These are phyloP conservation scores for Chaetomiaceae sp. DNA, from an alignment of 2,329 filamentous ascomycete species.

Conservation along the genomic window DNA sequence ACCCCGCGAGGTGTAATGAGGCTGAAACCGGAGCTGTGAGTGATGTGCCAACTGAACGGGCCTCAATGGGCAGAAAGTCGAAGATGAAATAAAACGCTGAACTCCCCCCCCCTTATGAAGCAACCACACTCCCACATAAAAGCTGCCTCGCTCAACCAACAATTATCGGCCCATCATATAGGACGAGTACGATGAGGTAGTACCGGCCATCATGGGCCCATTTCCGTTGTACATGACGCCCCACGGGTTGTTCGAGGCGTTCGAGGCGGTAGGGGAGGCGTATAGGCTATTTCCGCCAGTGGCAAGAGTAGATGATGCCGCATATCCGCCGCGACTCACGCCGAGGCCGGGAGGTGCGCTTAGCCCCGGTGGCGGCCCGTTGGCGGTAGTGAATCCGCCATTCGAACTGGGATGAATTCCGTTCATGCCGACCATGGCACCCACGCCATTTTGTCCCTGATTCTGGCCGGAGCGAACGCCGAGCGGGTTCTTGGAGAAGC, in stretches of 20 bases:
- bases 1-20: background rate
- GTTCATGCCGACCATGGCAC: constrained; percentile 52
- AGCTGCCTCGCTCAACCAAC: background rate
- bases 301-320: constrained; percentile 16
- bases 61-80: background rate
- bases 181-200: constrained; percentile 23
- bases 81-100: background rate
- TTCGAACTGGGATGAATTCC: constrained; percentile 52
- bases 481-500: constrained; percentile 95
- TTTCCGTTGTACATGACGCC: constrained; percentile 21
- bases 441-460: constrained; percentile 38
- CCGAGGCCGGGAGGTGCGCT: constrained; percentile 68
- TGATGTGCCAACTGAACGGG: background rate
- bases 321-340: constrained; percentile 26
- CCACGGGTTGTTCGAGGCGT: constrained; percentile 22
- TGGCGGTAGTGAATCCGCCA: constrained; percentile 62
- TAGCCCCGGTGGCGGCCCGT: constrained; percentile 78
- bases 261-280: constrained; percentile 16
- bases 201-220: constrained; percentile 21
- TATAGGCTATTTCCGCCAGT: constrained; percentile 20
- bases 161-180: constrained; percentile 28
- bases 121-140: background rate
- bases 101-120: background rate
- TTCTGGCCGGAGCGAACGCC: constrained; percentile 79
- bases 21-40: background rate